Evolutionary conservation across 257 asterid species (phyloP).

Genomic region (Capsicum pubescens): DNA sequence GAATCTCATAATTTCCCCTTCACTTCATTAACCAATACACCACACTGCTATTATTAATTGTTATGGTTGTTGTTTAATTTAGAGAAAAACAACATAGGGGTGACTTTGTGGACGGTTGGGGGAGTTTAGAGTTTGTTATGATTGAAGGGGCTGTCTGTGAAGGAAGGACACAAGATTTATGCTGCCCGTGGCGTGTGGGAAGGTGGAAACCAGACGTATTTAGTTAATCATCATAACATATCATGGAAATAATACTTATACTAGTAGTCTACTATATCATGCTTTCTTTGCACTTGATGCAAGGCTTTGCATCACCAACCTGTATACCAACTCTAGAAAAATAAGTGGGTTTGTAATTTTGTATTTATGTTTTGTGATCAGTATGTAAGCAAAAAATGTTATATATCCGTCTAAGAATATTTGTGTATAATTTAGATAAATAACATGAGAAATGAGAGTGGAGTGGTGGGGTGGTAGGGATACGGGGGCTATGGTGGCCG

Average conservation of each 20-base stretch:
- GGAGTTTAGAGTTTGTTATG: neutral
- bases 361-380: no score
- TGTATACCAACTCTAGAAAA: neutral
- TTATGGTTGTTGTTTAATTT: neutral
- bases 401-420: no score
- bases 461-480: no score
- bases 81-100: neutral
- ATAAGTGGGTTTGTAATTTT: no score
- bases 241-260: conserved; percentile 38
- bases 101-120: neutral
- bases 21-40: no score
- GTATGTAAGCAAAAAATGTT: no score
- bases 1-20: no score
- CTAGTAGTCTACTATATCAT: neutral
- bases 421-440: no score
- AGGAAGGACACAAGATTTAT: conserved; percentile 69
- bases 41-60: no score
- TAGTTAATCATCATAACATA: conserved; percentile 29
- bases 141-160: conserved; percentile 38
- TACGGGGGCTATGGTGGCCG: no score
- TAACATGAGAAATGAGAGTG: no score
- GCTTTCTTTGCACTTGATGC: conserved; percentile 19
- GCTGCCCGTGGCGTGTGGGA: conserved; percentile 66
- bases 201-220: conserved; percentile 51
- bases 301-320: neutral